Evolutionary conservation across 2,329 filamentous ascomycete genomes (phyloP), one percentile per base, ranked within the genome.

Genomic region (Cryoendolithus antarcticus): DNA sequence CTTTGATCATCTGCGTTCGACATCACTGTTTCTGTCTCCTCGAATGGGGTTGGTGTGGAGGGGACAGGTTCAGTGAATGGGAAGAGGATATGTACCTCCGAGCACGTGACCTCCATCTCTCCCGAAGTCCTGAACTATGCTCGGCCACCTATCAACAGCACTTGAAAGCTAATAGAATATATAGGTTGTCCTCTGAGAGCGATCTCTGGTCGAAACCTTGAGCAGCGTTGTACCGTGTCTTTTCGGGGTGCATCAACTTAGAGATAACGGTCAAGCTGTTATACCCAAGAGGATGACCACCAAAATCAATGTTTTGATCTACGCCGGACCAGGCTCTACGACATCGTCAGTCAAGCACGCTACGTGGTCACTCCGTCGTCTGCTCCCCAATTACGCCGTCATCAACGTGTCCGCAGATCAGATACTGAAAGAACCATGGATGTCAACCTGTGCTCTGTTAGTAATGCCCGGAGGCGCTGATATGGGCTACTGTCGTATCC

Each of bases 401-500:
- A 88, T 88, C 46, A 81, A 86, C 39, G 74, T 96, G 45, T 80
- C 75, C 21, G 81, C 86, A 42, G 71, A 80, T 5, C 77, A 82
- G 48, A 68, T 98, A 41, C 69, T 94, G 54, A 86, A 88, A 48
- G 91, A 98, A 59, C 91, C 91, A 9, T 98, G 91, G 91, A 72
- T 77, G 1, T 67, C 81, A 3, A 82, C 85, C 2, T 96, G 89
- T 58, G 86, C 86, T 0, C 72, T 96, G 7, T 72, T 98, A 5
- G 88, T 96, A 2, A 77, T 98, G 38, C 91, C 91, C 1, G 91
- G 91, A 13, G 91, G 91, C 27, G 89, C 85, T n/a, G 91, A 98
- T 56, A 70, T 93, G 37, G 85, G 82, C 36, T 98, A 95, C 61
- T 93, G 88, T 60, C 78, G 82, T 21, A 78, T 77, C 2, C 72